Evolutionary conservation across 345 rosid genomes (phyloP).

Genomic region (Populus alba): DNA sequence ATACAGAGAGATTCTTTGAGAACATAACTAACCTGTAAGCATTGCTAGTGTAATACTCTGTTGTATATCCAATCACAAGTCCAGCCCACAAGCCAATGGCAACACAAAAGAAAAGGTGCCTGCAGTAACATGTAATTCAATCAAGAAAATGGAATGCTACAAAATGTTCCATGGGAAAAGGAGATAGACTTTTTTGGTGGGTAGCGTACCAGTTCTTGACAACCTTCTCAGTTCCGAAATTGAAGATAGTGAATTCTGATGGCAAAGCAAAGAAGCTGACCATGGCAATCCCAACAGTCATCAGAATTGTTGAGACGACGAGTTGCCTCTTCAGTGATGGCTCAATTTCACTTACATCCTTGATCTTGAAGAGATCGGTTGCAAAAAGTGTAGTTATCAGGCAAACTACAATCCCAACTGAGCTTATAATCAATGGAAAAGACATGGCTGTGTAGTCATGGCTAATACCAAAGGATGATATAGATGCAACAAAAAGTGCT

Average conservation of each 20-base stretch:
- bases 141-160: slow-evolving; percentile 2
- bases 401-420: slow-evolving; percentile 62
- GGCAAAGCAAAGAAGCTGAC: slow-evolving; percentile 54
- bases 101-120: slow-evolving; percentile 71
- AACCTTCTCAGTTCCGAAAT: slow-evolving; percentile 52
- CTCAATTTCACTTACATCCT: slow-evolving; percentile 49
- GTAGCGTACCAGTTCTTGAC: slow-evolving; percentile 58
- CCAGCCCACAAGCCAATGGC: slow-evolving; percentile 69
- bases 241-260: slow-evolving; percentile 55
- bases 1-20: background rate
- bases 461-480: slow-evolving; percentile 53
- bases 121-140: slow-evolving; percentile 16
- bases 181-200: background rate
- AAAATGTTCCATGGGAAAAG: background rate
- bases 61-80: slow-evolving; percentile 55
- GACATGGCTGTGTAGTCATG: slow-evolving; percentile 64
- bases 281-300: slow-evolving; percentile 58
- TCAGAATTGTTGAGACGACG: slow-evolving; percentile 58
- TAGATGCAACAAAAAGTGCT: slow-evolving; percentile 63
- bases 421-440: slow-evolving; percentile 53
- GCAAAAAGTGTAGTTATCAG: slow-evolving; percentile 63
- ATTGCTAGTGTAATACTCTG: slow-evolving; percentile 67
- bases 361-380: slow-evolving; percentile 57
- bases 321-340: slow-evolving; percentile 63
- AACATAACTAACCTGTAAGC: slow-evolving; percentile 49